Evolutionary conservation across 495 filamentous ascomycete species (phyloP).

Genomic region (Podospora fimiseda): DNA sequence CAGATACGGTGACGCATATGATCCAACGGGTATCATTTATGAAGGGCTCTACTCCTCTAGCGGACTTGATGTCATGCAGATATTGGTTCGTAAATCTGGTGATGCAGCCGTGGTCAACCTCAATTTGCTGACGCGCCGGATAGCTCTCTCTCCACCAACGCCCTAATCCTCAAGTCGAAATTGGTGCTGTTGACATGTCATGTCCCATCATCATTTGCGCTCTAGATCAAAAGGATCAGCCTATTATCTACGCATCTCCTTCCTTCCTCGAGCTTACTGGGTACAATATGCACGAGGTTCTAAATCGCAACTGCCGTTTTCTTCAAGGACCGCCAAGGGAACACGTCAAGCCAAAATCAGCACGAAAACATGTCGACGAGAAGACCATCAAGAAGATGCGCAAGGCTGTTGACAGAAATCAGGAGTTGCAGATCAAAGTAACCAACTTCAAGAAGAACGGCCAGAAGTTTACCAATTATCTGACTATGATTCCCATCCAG

Average conservation of each 20-base stretch:
- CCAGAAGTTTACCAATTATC: slow-evolving; percentile 36
- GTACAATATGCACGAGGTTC: slow-evolving; percentile 34
- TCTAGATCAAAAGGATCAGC: slow-evolving; percentile 34
- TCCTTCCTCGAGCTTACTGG: slow-evolving; percentile 40
- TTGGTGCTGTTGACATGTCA: slow-evolving; percentile 42
- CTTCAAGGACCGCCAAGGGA: slow-evolving; percentile 41
- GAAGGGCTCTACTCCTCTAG: slow-evolving; percentile 43
- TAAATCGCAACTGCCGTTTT: slow-evolving; percentile 50
- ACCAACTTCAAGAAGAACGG: slow-evolving; percentile 47
- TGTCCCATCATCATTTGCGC: slow-evolving; percentile 47
- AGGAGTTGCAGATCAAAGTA: slow-evolving; percentile 39
- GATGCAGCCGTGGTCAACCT: neutral
- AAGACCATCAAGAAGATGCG: slow-evolving; percentile 34
- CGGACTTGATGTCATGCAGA: slow-evolving; percentile 41
- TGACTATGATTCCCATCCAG: slow-evolving; percentile 41
- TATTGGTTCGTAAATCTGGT: slow-evolving; percentile 33
- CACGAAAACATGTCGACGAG: slow-evolving; percentile 31
- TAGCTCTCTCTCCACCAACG: slow-evolving; percentile 36
- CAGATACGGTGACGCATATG: slow-evolving; percentile 10
- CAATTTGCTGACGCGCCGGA: neutral
- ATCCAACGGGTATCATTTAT: slow-evolving; percentile 34
- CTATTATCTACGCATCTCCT: slow-evolving; percentile 45
- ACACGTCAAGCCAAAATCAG: slow-evolving; percentile 22
- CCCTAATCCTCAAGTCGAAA: slow-evolving; percentile 37
- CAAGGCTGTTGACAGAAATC: slow-evolving; percentile 29